Evolutionary conservation across 176 grass and related monocot genomes (phyloP).

Genomic region (Eleusine coracana): DNA sequence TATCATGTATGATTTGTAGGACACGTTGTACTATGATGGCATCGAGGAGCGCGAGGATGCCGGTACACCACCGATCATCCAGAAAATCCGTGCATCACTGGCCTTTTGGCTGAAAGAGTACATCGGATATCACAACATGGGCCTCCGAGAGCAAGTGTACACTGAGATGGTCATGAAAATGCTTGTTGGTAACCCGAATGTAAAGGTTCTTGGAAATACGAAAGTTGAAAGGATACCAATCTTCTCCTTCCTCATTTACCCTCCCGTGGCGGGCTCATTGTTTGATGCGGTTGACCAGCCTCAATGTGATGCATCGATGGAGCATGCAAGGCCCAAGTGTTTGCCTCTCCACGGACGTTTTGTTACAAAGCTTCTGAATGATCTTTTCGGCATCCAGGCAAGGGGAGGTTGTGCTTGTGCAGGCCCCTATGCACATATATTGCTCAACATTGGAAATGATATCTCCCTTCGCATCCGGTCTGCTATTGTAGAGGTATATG

Average conservation of each 20-base stretch:
- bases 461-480: too few species aligned
- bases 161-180: slow-evolving; percentile 38
- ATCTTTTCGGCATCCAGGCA: too few species aligned
- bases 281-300: too few species aligned
- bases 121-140: slow-evolving; percentile 49
- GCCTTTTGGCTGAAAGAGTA: slow-evolving; percentile 80
- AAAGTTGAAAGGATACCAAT: slow-evolving; percentile 48
- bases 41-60: slow-evolving; percentile 72
- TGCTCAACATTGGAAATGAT: too few species aligned
- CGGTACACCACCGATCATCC: slow-evolving; percentile 67
- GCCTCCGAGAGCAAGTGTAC: slow-evolving; percentile 34
- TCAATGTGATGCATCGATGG: too few species aligned
- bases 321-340: too few species aligned
- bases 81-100: slow-evolving; percentile 62
- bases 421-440: too few species aligned
- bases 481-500: too few species aligned
- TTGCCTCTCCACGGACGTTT: too few species aligned
- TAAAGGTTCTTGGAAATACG: slow-evolving; percentile 60
- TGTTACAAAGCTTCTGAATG: too few species aligned
- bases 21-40: slow-evolving; percentile 61
- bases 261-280: too few species aligned
- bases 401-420: too few species aligned
- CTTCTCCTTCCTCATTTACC: slow-evolving; percentile 58
- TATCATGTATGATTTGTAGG: slow-evolving; percentile 19
- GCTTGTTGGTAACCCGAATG: slow-evolving; percentile 35